Base-by-base conservation (phyloP, 768 basidiomycete species). In the Dendrothele bispora region DNA sequence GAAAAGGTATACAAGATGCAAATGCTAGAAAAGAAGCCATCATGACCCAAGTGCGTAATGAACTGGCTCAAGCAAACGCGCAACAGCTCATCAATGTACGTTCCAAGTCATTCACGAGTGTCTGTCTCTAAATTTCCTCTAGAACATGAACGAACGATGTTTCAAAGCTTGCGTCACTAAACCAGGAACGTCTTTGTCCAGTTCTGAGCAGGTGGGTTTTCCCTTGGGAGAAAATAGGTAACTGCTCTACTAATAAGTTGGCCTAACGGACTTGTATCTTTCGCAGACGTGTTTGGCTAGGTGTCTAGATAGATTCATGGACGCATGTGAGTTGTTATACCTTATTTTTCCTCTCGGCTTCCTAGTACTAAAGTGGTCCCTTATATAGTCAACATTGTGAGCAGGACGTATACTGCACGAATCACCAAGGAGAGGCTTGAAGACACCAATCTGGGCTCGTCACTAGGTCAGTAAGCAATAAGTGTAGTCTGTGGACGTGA, bases 241-340 rank as follows among this genome's bases (percentile, higher is more conserved):
- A n/a, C 5, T n/a, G 6, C 3, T 2, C 26, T 18, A n/a, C 17
- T 26, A 28, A 11, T 46, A 5, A n/a, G 3, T 37, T 29, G 17
- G 27, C 17, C 32, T 27, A 25, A 5, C 29, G 5, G 15, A 30
- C 25, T 12, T 30, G n/a, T 14, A 42, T 14, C 35, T 24, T 18
- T 29, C 17, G 2, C 49, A 92, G 91, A 83, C 82, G 22, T 93
- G 91, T 57, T 69, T 92, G 35, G 69, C 79, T 5, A 74, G 82
- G 48, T 93, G 91, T 61, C 71, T 91, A 58, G 88, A 91, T 44
- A 80, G 88, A 36, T 93, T 91, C 61, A 73, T 93, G 72, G 88
- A 92, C 66, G 87, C 87, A 28, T 91, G 90, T 91, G 58, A 70
- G 88, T 79, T n/a, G n/a, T n/a, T n/a, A n/a, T n/a, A n/a, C n/a